Evolutionary conservation across 1,284 basidiomycete species (phyloP), one percentile per base, ranked within the genome.

Genomic region (Leccinum pachyderme): DNA sequence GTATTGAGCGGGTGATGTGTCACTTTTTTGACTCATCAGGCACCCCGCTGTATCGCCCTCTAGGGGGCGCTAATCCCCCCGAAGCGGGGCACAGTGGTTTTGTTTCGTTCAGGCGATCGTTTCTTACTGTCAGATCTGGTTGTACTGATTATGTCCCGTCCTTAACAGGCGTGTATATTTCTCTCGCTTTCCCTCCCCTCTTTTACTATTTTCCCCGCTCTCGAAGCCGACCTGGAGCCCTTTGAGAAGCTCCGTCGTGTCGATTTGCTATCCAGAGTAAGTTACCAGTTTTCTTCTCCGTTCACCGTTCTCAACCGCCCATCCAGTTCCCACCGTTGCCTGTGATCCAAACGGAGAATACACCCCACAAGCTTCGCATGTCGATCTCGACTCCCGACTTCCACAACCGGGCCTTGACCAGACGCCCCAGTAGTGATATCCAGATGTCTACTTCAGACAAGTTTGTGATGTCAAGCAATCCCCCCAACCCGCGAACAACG

Each of bases 401-500:
- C 49, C 62, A 69, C 47, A 58, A 61, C 35, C 63, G 48, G 33
- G 46, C 60, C 43, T 55, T 53, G n/a, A 27, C 45, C 8, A 55
- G 60, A 29, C 55, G 55, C 29, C 44, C 52, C 15, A 9, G 15
- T n/a, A n/a, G 53, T 2, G 55, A 55, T n/a, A 41, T 49, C 22
- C 59, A 49, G 5, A 2, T 13, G 13, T 27, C 24, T 12, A 27
- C 2, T 15, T 9, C 52, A 4, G 63, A 66, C 45, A 76, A 79
- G 27, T 87, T 81, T 61, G 77, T 81, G 7, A 75, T 90, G 51
- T 89, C 87, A 6, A 82, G 72, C 65, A 91, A 90, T 62, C 87
- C 88, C 2, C 87, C 88, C 3, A 89, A 87, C 64, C 83, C 87
- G n/a, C 80, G 81, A 62, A 81, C 81, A 3, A 82, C 74, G 61